phyloP scores from a whole-genome alignment of 768 basidiomycete genomes.

The Phlebiopsis gigantea region DNA sequence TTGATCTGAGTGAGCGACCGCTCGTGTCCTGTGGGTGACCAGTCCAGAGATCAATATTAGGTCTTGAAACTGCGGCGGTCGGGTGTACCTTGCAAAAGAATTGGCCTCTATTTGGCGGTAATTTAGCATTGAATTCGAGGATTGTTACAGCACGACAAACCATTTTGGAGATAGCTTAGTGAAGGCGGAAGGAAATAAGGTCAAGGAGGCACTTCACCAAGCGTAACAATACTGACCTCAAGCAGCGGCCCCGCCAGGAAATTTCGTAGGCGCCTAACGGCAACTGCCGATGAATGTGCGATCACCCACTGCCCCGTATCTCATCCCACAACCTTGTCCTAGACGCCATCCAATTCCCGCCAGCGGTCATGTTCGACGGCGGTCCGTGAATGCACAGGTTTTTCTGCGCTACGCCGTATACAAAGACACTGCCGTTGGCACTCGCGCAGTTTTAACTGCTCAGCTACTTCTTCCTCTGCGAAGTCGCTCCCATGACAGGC shows the following conservation, averaged over 20 bases:
- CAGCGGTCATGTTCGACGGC: background rate
- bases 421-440: background rate
- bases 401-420: background rate
- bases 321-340: background rate
- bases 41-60: background rate
- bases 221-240: background rate
- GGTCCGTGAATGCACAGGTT: background rate
- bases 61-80: background rate
- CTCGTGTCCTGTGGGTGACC: slow-evolving; percentile 70
- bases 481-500: background rate
- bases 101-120: slow-evolving; percentile 24
- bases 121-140: slow-evolving; percentile 5
- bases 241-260: slow-evolving; percentile 10
- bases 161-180: slow-evolving; percentile 17
- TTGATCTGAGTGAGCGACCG: slow-evolving; percentile 96
- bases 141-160: slow-evolving; percentile 8
- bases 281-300: slow-evolving; percentile 5
- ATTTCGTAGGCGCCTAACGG: slow-evolving; percentile 13
- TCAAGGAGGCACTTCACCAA: background rate
- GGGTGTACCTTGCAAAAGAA: slow-evolving; percentile 28
- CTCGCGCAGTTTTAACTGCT: background rate
- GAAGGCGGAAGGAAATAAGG: background rate
- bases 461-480: background rate
- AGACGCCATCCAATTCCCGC: background rate
- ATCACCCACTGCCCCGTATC: background rate